Base-by-base conservation (phyloP, 169 alveolate genomes). In the Plasmodium yoelii region DNA sequence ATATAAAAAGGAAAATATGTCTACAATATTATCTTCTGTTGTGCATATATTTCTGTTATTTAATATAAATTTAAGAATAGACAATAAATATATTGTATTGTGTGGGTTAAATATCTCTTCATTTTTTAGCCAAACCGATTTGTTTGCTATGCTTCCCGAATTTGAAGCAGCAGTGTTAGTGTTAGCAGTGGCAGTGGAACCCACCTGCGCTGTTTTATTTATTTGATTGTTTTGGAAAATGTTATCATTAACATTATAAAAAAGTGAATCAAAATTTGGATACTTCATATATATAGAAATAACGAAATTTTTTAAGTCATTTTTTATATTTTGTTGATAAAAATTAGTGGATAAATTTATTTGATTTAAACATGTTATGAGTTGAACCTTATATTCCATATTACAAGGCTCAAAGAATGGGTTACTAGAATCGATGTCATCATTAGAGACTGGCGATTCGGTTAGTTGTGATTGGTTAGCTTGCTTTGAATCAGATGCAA, bases 351-450 rank as follows among this genome's bases (percentile, higher is more conserved):
- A 70, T 59, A 80, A 53, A 15, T 65, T 80, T 1, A 42, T 44
- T 56, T 80, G 90, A 65, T 60, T 60, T 18, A 80, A 61, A 28
- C 90, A 80, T 4, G 82, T 65, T 15, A 80, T 67, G 6, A 80
- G 70, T 46, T 80, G 90, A 1, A 65, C 39, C 2, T 67, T 80
- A 60, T 80, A 80, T 46, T 80, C 90, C 19, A 80, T 22, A 65
- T 80, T 80, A 49, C 90, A 80, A 0, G 90, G 67, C 7, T 80
- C 90, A 39, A 65, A 80, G 10, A 28, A 80, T 13, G 82, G 77
- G 53, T 64, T 80, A 1, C 65, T 28, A 0, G 53, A 49, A 1
- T 22, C 64, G 0, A 74, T 74, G 0, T 9, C 55, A 8, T 26
- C 84, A 12, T 5, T 39, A 9, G 2, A 18, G 0, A 15, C 18